A percentile compares a stretch with the other conserved stretches of the same genome.
phyloP scores from a whole-genome alignment of 1,284 basidiomycete species.

The Austroboletus rostrupii region DNA sequence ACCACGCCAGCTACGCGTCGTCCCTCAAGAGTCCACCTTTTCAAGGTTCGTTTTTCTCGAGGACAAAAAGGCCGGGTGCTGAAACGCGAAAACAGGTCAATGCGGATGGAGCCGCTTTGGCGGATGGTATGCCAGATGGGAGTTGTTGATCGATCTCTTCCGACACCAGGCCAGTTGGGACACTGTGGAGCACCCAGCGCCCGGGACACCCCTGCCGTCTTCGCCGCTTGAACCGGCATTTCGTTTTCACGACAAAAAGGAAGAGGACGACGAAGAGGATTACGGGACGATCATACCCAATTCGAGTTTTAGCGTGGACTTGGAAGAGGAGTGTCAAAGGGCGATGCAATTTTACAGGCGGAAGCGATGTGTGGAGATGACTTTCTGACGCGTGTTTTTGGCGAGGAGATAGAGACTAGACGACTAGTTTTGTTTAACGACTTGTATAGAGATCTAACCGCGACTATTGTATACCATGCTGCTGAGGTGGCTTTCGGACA shows the following conservation, averaged over 20 bases:
- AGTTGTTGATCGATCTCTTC: conserved; percentile 24
- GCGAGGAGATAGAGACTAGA: conserved; percentile 1
- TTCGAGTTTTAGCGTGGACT: conserved; percentile 16
- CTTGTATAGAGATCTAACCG: conserved; percentile 13
- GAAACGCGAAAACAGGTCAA: too few relatives aligned
- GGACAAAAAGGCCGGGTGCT: too few relatives aligned
- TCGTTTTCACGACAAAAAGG: conserved; percentile 6
- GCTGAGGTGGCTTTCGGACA: not conserved
- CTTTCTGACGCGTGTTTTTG: conserved; percentile 1
- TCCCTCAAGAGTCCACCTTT: not conserved
- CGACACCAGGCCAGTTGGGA: conserved; percentile 9
- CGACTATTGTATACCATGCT: conserved; percentile 6
- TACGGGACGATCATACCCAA: conserved; percentile 24
- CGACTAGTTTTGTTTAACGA: conserved; percentile 23
- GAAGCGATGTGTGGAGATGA: conserved; percentile 2
- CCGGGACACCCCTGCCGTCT: not conserved
- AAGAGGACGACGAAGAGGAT: conserved; percentile 28
- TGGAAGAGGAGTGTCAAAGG: conserved; percentile 28
- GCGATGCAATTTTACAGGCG: conserved; percentile 26
- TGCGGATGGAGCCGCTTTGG: conserved; percentile 10
- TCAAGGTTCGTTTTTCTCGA: too few relatives aligned
- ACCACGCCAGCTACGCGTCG: not conserved
- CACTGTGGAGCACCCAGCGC: not conserved
- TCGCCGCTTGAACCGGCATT: conserved; percentile 9
- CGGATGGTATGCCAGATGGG: conserved; percentile 31